phyloP scores from a whole-genome alignment of 371 early-diverging fungal genomes.

The Smittium mucronatum region DNA sequence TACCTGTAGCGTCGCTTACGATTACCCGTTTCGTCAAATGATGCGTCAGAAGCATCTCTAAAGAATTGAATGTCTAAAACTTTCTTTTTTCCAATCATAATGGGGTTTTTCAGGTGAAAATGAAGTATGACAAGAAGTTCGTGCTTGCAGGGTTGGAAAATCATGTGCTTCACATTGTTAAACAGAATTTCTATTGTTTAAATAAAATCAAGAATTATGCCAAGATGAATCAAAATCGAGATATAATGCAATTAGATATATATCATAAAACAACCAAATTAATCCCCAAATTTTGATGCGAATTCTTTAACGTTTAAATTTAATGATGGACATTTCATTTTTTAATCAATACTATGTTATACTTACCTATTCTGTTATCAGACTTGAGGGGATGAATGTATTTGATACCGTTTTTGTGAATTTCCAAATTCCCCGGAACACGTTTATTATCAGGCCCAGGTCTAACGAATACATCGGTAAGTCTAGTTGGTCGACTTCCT shows the following conservation, averaged over 20 bases:
- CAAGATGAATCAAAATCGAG: too few species aligned
- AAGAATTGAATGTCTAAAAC: slow-evolving; percentile 98
- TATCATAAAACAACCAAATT: too few species aligned
- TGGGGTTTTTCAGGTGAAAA: slow-evolving; percentile 90
- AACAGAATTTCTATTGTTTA: slow-evolving; percentile 66
- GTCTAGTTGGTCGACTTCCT: slow-evolving; percentile 63
- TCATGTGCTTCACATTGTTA: slow-evolving; percentile 94
- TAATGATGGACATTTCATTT: too few species aligned
- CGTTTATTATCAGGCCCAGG: slow-evolving; percentile 77
- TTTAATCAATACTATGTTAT: too few species aligned
- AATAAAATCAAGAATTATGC: neutral
- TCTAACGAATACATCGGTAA: slow-evolving; percentile 80
- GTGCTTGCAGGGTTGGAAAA: slow-evolving; percentile 97
- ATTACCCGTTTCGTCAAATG: slow-evolving; percentile 96
- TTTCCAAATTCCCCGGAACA: slow-evolving; percentile 81
- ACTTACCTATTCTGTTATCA: slow-evolving; percentile 50
- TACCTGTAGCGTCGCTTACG: slow-evolving; percentile 80
- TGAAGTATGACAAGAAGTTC: slow-evolving; percentile 93
- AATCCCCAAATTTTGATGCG: too few species aligned
- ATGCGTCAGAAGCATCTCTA: slow-evolving; percentile 89
- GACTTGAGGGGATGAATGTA: slow-evolving; percentile 67
- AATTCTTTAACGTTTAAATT: too few species aligned
- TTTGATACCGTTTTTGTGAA: slow-evolving; percentile 88
- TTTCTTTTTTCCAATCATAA: slow-evolving; percentile 96
- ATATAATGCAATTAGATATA: too few species aligned